These are phyloP conservation scores for Hygrocybe punicea DNA, from an alignment of 768 basidiomycete genomes.

Conservation along the genomic window DNA sequence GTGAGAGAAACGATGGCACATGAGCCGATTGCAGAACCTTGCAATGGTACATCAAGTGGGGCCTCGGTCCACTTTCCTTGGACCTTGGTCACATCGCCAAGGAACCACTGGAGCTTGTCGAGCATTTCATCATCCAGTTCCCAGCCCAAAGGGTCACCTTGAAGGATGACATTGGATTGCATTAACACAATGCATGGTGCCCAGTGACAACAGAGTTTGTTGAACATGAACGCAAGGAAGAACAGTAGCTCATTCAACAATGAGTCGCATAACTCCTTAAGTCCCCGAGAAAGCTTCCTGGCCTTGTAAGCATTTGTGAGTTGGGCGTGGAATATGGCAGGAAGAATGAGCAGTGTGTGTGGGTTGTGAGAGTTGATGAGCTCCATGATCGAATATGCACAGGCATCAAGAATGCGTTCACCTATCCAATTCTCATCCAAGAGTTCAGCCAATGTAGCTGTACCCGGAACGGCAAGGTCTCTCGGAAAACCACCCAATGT, in stretches of 20 bases:
- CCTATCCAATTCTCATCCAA: background rate
- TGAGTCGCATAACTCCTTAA: background rate
- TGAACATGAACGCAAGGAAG: constrained; percentile 2
- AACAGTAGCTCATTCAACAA: constrained; percentile 7
- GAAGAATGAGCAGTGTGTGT: background rate
- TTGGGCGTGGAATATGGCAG: constrained; percentile 14
- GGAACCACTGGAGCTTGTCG: constrained; percentile 15
- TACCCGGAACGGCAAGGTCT: too few species aligned
- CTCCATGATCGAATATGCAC: background rate
- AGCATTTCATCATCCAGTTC: constrained; percentile 1
- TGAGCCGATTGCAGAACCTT: background rate
- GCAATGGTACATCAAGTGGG: constrained; percentile 1
- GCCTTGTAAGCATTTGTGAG: constrained; percentile 8
- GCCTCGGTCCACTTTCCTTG: background rate
- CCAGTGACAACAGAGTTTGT: constrained; percentile 3
- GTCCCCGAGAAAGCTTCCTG: background rate
- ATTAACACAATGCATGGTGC: constrained; percentile 10
- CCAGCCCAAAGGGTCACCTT: constrained; percentile 16
- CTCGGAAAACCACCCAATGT: background rate
- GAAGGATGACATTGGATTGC: constrained; percentile 4
- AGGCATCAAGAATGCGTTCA: background rate
- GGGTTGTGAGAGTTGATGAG: background rate
- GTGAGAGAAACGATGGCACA: background rate
- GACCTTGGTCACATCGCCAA: constrained; percentile 1
- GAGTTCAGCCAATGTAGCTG: background rate